Conservation (phyloP, 225 moss, liverwort and hornwort genomes). For the Straminergon stramineum region DNA sequence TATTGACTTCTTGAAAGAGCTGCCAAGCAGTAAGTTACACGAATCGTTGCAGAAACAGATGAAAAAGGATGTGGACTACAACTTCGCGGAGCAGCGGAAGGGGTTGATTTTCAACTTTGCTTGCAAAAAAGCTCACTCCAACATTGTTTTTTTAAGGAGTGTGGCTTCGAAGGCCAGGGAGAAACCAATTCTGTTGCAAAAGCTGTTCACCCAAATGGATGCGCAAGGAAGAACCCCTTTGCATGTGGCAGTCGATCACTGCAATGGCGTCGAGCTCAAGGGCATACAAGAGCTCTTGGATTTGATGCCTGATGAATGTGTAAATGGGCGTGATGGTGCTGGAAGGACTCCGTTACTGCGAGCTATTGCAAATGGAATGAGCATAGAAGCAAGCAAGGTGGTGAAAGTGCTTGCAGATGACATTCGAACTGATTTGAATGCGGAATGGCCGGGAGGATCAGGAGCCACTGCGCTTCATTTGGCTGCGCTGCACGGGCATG, state of each 20-base stretch:
- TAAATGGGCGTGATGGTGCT: constrained; percentile 7
- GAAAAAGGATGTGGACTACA: neutral
- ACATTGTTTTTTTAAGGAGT: neutral
- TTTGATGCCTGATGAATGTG: constrained; percentile 1
- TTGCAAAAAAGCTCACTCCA: neutral
- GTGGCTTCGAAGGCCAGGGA: neutral
- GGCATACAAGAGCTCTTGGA: constrained; percentile 5
- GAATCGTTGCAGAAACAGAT: neutral
- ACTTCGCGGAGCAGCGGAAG: neutral
- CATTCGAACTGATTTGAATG: constrained; percentile 7
- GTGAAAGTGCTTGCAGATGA: constrained; percentile 7
- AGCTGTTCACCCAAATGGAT: constrained; percentile 14
- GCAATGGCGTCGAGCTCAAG: neutral
- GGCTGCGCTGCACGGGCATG: constrained; percentile 13
- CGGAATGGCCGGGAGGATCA: neutral
- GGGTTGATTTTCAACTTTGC: constrained; percentile 6
- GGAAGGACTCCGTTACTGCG: constrained; percentile 21
- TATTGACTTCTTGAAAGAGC: neutral
- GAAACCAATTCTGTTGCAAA: neutral
- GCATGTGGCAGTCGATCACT: constrained; percentile 14
- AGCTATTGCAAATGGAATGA: constrained; percentile 9
- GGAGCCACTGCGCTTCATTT: constrained; percentile 16
- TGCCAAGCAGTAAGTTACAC: neutral
- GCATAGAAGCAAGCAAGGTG: neutral
- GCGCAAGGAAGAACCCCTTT: constrained; percentile 24